These are phyloP conservation scores for Epichloe amarillans DNA, from an alignment of 2,329 filamentous ascomycete genomes.

Conservation along the genomic window DNA sequence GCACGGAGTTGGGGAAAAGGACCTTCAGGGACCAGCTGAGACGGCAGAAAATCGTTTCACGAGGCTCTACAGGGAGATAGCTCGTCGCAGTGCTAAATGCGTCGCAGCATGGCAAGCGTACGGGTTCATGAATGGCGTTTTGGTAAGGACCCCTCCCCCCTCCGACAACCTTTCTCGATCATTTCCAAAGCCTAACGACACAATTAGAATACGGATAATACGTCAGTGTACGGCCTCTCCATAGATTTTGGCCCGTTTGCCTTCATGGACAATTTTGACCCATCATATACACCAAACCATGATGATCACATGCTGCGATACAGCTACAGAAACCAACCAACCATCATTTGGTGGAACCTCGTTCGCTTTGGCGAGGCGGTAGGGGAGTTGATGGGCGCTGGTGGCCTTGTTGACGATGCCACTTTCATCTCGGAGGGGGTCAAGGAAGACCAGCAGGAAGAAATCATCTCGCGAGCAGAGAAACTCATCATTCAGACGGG, in stretches of 20 bases:
- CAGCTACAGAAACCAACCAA: constrained; percentile 85
- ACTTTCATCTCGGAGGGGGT: constrained; percentile 64
- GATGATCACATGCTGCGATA: constrained; percentile 83
- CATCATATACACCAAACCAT: constrained; percentile 89
- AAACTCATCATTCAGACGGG: constrained; percentile 66
- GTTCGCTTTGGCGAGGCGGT: constrained; percentile 81
- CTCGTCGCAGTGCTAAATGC: constrained; percentile 70
- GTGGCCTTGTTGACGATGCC: constrained; percentile 54
- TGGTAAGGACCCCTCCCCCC: constrained; percentile 27
- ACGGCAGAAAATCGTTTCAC: constrained; percentile 75
- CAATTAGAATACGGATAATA: constrained; percentile 78
- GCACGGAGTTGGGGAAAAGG: constrained; percentile 40
- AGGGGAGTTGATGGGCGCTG: constrained; percentile 77
- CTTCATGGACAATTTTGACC: constrained; percentile 95
- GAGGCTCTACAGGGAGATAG: constrained; percentile 76
- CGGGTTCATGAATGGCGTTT: constrained; percentile 96
- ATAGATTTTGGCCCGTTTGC: constrained; percentile 96
- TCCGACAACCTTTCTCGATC: not conserved
- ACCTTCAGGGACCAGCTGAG: constrained; percentile 53
- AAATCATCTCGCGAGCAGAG: constrained; percentile 69
- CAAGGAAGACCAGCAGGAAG: constrained; percentile 43
- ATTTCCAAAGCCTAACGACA: constrained; percentile 10
- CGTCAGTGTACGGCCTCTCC: constrained; percentile 74
- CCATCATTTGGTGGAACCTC: constrained; percentile 97
- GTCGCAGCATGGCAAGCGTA: constrained; percentile 96